Evolutionary conservation across 176 grass and related monocot genomes (phyloP), one percentile per base, ranked within the genome.

Genomic region (Coix lacrymajobi): DNA sequence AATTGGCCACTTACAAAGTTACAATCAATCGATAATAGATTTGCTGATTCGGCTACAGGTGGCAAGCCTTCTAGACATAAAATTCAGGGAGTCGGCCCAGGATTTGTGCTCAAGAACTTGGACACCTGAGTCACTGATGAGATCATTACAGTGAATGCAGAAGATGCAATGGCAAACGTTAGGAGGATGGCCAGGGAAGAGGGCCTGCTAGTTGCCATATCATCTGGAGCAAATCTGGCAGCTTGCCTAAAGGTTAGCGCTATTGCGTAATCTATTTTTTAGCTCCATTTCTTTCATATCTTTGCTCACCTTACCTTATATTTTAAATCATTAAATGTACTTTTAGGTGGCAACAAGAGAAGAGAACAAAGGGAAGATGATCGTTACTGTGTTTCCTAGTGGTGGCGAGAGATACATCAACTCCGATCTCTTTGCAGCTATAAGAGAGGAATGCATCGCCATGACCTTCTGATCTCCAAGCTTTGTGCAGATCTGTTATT

Each of bases 161-260:
- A 93, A 32, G 84, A 93, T 48, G 71, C 93, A 33, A 89, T 93
- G 83, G 72, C 4, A 3, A 84, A 85, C 37, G 88, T 88, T 14
- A 88, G 67, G 52, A 90, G 83, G 85, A 20, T 93, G 73, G 88
- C 91, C 22, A 83, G 15, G 38, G 90, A 93, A 89, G 93, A 91
- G 79, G 90, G 90, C 8, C 40, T 93, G n/a, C 86, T 93, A 28
- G 90, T 78, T 57, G 88, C 88, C 4, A 93, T 96, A 82, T 96
- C 94, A 46, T 96, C 90, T 43, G 86, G 88, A 87, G 88, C 91
- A 46, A 88, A 90, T 61, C 84, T 97, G 60, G 73, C 94, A 24
- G 88, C 91, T 71, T 93, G 88, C 76, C n/a, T 97, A 71, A 87
- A 93, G 84, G 94, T 74, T 40, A 5, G 7, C 26, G 5, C 33